Conservation (phyloP, 1,284 basidiomycete species). For the Moesziomyces parantarcticus region DNA sequence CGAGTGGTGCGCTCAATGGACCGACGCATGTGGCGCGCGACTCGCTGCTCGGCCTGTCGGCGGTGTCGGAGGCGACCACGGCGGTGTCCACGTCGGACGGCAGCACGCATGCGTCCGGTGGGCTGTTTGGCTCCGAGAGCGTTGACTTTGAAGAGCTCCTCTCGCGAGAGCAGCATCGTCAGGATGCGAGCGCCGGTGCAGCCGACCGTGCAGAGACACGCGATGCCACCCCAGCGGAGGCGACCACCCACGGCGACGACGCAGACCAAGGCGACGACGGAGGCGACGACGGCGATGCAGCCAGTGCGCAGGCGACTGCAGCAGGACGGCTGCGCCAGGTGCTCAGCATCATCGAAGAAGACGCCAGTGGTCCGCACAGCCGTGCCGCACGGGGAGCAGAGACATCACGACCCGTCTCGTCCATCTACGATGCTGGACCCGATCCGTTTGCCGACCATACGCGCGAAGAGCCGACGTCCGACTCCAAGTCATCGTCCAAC, state of each 20-base stretch:
- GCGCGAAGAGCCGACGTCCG: no score
- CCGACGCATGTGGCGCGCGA: constrained; percentile 25
- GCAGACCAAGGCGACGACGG: constrained; percentile 2
- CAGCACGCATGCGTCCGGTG: constrained; percentile 26
- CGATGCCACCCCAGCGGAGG: not conserved
- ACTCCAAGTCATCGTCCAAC: no score
- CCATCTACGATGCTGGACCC: constrained; percentile 32
- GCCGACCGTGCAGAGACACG: constrained; percentile 5
- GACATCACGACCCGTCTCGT: constrained; percentile 18
- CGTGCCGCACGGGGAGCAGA: constrained; percentile 8
- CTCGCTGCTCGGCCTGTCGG: constrained; percentile 40
- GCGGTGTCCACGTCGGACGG: constrained; percentile 23
- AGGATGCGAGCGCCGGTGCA: constrained; percentile 1
- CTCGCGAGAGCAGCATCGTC: constrained; percentile 22
- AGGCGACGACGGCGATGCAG: not conserved
- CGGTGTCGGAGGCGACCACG: constrained; percentile 38
- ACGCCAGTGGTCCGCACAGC: constrained; percentile 23
- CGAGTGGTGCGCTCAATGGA: constrained; percentile 3
- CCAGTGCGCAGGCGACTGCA: constrained; percentile 9
- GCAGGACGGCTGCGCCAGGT: constrained; percentile 39
- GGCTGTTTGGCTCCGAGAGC: constrained; percentile 43
- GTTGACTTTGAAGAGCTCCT: constrained; percentile 45
- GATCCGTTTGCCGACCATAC: constrained; percentile 28
- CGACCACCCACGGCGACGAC: not conserved
- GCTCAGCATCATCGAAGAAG: constrained; percentile 52